Evolutionary conservation across 2,329 filamentous ascomycete species (phyloP), one percentile per base, ranked within the genome.

Genomic region (Plenodomus biglobosus): DNA sequence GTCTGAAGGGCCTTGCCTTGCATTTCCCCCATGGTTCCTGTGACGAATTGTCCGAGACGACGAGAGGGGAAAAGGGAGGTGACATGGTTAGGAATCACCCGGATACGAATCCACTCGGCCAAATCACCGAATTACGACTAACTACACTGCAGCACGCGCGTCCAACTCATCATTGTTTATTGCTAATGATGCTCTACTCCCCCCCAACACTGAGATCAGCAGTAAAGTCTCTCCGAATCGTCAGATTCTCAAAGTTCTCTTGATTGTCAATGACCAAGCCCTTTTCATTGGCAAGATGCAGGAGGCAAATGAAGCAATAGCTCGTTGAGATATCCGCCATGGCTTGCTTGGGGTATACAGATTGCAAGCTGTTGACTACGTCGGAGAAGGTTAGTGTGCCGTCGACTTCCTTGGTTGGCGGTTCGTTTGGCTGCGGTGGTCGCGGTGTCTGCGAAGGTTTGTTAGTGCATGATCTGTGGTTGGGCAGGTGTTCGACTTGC

Each of bases 321-420:
- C 80, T 95, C 0, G 94, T 99, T 30, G 91, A 96, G 65, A 99
- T 97, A 72, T 99, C 94, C 52, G 87, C 85, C 84, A 99, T 89
- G 51, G 85, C 84, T 59, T 88, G 81, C 70, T 89, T 88, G 10
- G 91, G 86, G 66, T 99, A 99, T 7, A 96, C 90, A 3, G 80
- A 75, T 68, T 95, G 88, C 39, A 99, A 76, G 53, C 86, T 86
- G 68, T 95, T 95, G 85, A 99, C 95, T 50, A 99, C 85, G 17
- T 87, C 79, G 0, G 92, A 97, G 73, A 99, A 99, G 62, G 87
- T 91, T 57, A 96, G 80, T 3, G 79, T 71, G 53, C 75, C 74
- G 44, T 77, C 67, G 13, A 82, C 79, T 30, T 79, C 73, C 40
- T 73, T 70, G 44, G 63, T 65, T 39, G 62, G 64, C 40, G 64